Evolutionary conservation across 1,139 yeast genomes (phyloP).

Genomic region (Taiozyma sp.): DNA sequence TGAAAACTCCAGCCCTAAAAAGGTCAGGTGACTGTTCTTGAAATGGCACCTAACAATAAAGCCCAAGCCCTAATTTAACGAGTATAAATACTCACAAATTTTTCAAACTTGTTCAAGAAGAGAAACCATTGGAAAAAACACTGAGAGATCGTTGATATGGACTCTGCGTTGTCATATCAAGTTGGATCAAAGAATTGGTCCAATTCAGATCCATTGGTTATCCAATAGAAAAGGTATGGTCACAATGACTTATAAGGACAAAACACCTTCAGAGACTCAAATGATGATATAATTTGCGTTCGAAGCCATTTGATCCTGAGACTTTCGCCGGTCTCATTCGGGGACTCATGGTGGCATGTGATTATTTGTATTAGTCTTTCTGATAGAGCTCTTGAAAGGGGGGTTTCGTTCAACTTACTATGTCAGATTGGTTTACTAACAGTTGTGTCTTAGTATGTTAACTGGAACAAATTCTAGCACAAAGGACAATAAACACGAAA

Average conservation of each 20-base stretch:
- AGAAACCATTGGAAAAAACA: not conserved
- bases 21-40: too few relatives aligned
- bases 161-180: not conserved
- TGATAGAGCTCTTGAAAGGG: slow-evolving; percentile 1
- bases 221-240: not conserved
- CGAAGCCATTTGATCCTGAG: slow-evolving; percentile 31
- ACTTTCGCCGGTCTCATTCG: slow-evolving; percentile 24
- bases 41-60: too few relatives aligned
- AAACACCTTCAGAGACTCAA: not conserved
- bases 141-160: not conserved
- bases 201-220: not conserved
- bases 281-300: slow-evolving; percentile 70
- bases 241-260: not conserved
- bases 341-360: slow-evolving; percentile 35
- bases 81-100: too few relatives aligned
- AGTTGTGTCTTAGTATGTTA: too few relatives aligned
- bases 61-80: too few relatives aligned
- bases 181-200: too few relatives aligned
- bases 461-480: too few relatives aligned
- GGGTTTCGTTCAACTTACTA: not conserved
- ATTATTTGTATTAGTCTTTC: slow-evolving; percentile 23
- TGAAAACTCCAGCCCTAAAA: too few relatives aligned
- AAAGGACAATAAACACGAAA: not conserved
- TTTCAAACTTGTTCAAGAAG: too few relatives aligned
- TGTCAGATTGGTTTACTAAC: too few relatives aligned